Base-by-base conservation (phyloP, 2,329 filamentous ascomycete genomes). In the Lojkania enalia region DNA sequence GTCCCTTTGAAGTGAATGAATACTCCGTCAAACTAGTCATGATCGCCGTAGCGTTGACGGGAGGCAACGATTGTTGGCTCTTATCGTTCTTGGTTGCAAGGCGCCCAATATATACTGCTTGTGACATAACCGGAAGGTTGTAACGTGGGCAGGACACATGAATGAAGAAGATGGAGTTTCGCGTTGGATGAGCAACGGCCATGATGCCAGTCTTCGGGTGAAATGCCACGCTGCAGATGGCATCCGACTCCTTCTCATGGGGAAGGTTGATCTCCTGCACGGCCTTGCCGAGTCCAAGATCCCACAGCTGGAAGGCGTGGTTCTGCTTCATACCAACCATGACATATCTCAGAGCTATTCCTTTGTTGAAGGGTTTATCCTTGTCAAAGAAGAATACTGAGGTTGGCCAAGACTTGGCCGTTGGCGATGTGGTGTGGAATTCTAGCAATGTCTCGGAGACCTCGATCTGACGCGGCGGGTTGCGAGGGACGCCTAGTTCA, bases 241-340 rank as follows among this genome's bases (percentile, higher is more conserved):
- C 90, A 71, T 96, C 92, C 2, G 90, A 95, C 68, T 97, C 92
- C 65, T 94, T 95, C 73, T 88, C 88, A 66, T 99, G 92, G 1
- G 94, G 94, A 44, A 99, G 84, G 68, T 96, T 94, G 69, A 99
- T 86, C 74, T 99, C 94, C 69, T 99, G 92, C 27, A 99, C 94
- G 20, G 91, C 89, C 73, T 96, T 96, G 56, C 87, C 88, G 23
- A 99, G 84, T 31, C 88, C 90, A 64, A 99, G 84, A 76, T 99
- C 94, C 95, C 94, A 99, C 33, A 99, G 83, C 77, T 99, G 95
- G 51, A 99, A 83, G 44, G 92, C 95, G 74, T 99, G 94, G 72
- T 99, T 99, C 71, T 99, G 94, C 76, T 97, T 96, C 83, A 97
- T 90, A 61, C 94, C 94, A 51, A 99, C 89, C 67, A 99, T 86